These are phyloP conservation scores for Cucurbita ficifolia DNA, from an alignment of 306 rosid species.

Conservation along the genomic window DNA sequence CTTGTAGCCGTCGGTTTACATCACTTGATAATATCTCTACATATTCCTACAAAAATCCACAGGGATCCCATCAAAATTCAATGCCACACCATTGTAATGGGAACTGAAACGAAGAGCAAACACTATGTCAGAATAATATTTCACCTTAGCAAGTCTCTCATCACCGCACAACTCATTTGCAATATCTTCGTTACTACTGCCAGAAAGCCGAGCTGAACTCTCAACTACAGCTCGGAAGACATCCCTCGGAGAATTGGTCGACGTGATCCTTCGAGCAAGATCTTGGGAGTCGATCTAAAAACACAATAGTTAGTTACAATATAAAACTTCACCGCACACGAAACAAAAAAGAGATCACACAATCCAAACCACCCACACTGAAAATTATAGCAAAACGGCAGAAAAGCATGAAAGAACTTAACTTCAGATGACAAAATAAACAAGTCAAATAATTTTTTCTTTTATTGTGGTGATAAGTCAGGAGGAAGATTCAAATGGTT, in stretches of 20 bases:
- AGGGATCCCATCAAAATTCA: neutral
- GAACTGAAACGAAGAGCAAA: neutral
- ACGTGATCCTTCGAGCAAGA: conserved; percentile 52
- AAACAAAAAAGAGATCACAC: neutral
- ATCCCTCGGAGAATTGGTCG: conserved; percentile 32
- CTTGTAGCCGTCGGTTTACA: conserved; percentile 27
- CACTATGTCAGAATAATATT: neutral
- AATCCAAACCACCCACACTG: neutral
- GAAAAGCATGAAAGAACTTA: no score
- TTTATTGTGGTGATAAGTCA: neutral
- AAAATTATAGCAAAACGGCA: neutral
- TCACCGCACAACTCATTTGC: conserved; percentile 66
- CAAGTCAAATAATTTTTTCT: no score
- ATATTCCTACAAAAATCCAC: conserved; percentile 50
- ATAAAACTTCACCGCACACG: neutral
- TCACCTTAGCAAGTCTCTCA: conserved; percentile 53
- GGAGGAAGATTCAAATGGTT: neutral
- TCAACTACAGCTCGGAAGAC: conserved; percentile 63
- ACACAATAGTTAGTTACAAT: neutral
- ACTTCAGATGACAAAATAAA: no score
- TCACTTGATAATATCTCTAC: conserved; percentile 47
- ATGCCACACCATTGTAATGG: neutral
- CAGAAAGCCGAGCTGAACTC: conserved; percentile 45
- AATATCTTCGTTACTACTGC: conserved; percentile 35
- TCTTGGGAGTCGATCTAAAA: conserved; percentile 42